Evolutionary conservation across 305 asterid genomes (phyloP).

Genomic region (Solanum hybrid): DNA sequence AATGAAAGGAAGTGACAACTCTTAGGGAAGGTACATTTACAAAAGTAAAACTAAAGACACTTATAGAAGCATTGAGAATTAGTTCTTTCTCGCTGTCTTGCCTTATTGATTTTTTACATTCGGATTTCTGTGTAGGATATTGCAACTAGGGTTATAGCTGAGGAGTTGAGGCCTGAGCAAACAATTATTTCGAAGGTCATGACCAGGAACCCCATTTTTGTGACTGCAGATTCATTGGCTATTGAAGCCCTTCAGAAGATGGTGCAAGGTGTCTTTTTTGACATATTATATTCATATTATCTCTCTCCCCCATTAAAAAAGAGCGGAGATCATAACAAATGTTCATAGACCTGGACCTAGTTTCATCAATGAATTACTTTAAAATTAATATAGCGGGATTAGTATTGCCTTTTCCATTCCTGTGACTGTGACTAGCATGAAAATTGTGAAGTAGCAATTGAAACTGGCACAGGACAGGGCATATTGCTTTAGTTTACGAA

Average conservation of each 20-base stretch:
- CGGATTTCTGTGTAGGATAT: conserved; percentile 48
- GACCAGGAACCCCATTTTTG: conserved; percentile 93
- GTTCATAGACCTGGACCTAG: neutral
- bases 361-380: neutral
- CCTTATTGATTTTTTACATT: neutral
- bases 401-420: neutral
- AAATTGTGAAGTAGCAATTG: neutral
- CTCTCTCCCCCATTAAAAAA: neutral
- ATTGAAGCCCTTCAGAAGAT: conserved; percentile 97
- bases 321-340: neutral
- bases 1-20: neutral
- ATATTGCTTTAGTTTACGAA: neutral
- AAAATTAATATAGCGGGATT: neutral
- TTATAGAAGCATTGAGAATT: neutral
- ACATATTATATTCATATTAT: conserved; percentile 4
- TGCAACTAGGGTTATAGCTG: conserved; percentile 90
- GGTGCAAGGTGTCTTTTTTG: conserved; percentile 69
- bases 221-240: conserved; percentile 77
- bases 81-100: neutral
- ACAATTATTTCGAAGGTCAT: conserved; percentile 79
- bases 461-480: neutral
- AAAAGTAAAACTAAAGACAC: neutral
- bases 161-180: conserved; percentile 84
- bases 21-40: neutral
- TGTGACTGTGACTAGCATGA: neutral